A percentile compares a stretch with the other conserved stretches of the same genome.
These are phyloP conservation scores for Hyphodiscus hymeniophilus DNA, from an alignment of 495 filamentous ascomycete genomes.

Conservation along the genomic window DNA sequence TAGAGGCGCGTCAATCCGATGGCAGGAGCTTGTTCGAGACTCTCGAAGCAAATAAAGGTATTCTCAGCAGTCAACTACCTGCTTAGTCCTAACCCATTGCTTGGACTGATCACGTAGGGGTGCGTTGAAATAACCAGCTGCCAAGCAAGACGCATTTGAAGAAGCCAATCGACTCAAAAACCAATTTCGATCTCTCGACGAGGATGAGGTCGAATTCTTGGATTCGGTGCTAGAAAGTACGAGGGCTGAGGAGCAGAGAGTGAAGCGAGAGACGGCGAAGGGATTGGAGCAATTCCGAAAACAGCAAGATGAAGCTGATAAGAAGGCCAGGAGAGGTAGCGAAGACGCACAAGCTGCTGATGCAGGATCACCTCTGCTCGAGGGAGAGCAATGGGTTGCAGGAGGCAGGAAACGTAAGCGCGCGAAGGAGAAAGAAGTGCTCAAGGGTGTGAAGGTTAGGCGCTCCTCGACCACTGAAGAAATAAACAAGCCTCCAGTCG, in stretches of 20 bases:
- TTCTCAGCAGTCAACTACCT: not conserved
- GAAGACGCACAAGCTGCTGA: constrained; percentile 23
- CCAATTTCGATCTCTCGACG: constrained; percentile 89
- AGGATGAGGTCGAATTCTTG: constrained; percentile 89
- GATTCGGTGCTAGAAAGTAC: constrained; percentile 66
- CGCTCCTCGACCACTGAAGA: constrained; percentile 32
- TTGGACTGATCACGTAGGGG: constrained; percentile 19
- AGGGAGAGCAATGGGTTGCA: constrained; percentile 47
- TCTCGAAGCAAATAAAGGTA: constrained; percentile 91
- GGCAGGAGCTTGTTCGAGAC: constrained; percentile 79
- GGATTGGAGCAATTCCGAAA: constrained; percentile 62
- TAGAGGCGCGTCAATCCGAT: constrained; percentile 48
- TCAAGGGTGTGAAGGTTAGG: constrained; percentile 52
- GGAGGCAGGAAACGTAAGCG: constrained; percentile 52
- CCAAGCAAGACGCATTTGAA: constrained; percentile 95
- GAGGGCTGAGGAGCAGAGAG: constrained; percentile 59
- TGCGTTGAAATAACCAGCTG: constrained; percentile 39
- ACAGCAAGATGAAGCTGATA: constrained; percentile 58
- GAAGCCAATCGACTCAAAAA: constrained; percentile 81
- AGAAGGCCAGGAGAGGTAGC: constrained; percentile 33
- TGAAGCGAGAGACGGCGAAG: constrained; percentile 67
- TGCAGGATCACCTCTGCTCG: constrained; percentile 19
- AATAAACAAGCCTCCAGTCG: not conserved
- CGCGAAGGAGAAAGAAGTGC: constrained; percentile 40
- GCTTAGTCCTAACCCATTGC: not conserved